Evolutionary conservation across 1,139 yeast genomes (phyloP).

Genomic region (Nakaseomyces delphensis): DNA sequence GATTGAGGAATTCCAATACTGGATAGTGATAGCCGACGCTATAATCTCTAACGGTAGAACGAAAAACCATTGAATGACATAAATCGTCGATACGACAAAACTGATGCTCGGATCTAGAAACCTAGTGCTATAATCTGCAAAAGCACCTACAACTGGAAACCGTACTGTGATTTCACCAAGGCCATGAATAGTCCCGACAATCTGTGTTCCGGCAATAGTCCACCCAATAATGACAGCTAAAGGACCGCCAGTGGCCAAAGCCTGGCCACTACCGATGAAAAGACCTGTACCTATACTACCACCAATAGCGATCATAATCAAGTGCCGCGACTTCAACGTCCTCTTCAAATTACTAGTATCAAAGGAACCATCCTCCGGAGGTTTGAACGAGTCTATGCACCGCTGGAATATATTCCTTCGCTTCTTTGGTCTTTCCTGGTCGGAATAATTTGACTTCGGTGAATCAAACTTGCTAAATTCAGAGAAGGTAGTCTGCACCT

Average conservation of each 20-base stretch:
- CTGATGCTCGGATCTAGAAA: slow-evolving; percentile 65
- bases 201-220: slow-evolving; percentile 41
- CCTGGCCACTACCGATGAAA: slow-evolving; percentile 58
- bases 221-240: slow-evolving; percentile 52
- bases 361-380: slow-evolving; percentile 19
- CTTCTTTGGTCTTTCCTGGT: neutral
- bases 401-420: slow-evolving; percentile 12
- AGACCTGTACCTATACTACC: slow-evolving; percentile 78
- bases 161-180: slow-evolving; percentile 60
- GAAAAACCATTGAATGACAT: slow-evolving; percentile 61
- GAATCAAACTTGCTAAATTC: slow-evolving; percentile 5
- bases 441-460: slow-evolving; percentile 6
- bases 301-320: slow-evolving; percentile 52
- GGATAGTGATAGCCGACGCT: slow-evolving; percentile 59
- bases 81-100: slow-evolving; percentile 67
- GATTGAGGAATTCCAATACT: slow-evolving; percentile 42
- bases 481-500: slow-evolving; percentile 4
- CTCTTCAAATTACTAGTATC: slow-evolving; percentile 17
- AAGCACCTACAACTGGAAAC: slow-evolving; percentile 65
- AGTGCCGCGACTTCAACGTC: slow-evolving; percentile 16
- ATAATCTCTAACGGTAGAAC: slow-evolving; percentile 64
- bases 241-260: slow-evolving; percentile 58
- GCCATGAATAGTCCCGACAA: slow-evolving; percentile 61
- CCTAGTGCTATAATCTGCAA: slow-evolving; percentile 56
- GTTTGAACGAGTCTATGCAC: slow-evolving; percentile 18